Base-by-base conservation (phyloP, 495 filamentous ascomycete genomes). In the Tuber calosporum region DNA sequence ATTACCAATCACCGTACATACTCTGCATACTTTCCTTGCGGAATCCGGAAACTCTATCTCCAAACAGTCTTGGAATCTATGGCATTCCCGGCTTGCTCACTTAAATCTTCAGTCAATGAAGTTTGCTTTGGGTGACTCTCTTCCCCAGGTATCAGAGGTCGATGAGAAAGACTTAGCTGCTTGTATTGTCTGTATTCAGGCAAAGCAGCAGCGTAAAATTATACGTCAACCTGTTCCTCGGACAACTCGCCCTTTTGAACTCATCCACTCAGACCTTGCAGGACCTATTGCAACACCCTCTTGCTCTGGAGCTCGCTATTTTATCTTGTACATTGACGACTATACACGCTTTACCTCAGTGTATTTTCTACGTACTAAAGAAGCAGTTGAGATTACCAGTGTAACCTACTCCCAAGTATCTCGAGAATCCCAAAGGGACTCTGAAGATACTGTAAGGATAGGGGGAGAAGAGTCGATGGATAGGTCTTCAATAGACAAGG, bases 131-230 rank as follows among this genome's bases (percentile, higher is more conserved):
- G 42, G 19, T 1, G 42, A 45, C 42, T 22, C 42, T 20, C 3
- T 45, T 0, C 19, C 0, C 20, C 1, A 0, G 1, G 4, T 7
- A 19, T 45, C 42, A 0, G 5, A 0, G 1, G 19, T 1, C 22
- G 42, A 45, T 6, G 5, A 0, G 22, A 0, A 45, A 0, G 42
- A 5, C 19, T 0, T 45, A 0, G 0, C 4, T 45, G 1, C 19
- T 7, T 45, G 42, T 1, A 20, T 5, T 20, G 4, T 45, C 4
- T 45, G 42, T 45, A 45, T 45, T 20, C 42, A 0, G 3, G 4
- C 42, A 7, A 45, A 20, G 42, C 42, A 45, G 42, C 1, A 45
- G 42, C 42, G 17, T 0, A 45, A 19, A 19, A 45, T 45, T 20
- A 45, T 45, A 0, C 17, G 42, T 4, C 17, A 45, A 4, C 42